Conservation (phyloP, 805 yeast species). For the Sugiyamaella chiloensis region DNA sequence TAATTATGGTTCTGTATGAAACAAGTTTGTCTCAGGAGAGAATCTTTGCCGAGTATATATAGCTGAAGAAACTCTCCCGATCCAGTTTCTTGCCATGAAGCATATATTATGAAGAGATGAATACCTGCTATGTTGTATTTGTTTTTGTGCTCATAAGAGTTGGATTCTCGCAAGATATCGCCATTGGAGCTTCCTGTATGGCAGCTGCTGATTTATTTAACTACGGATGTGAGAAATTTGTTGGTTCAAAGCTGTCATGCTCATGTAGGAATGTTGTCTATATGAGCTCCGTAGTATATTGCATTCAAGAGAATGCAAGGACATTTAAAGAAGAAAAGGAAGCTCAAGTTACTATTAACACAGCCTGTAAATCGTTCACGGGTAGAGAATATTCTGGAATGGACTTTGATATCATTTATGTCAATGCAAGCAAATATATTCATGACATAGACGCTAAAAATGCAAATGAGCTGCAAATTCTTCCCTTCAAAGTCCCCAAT, state of each 20-base stretch:
- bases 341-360: constrained; percentile 3
- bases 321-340: constrained; percentile 1
- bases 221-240: constrained; percentile 10
- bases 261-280: constrained; percentile 11
- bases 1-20: too few species aligned
- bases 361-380: constrained; percentile 9
- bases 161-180: too few species aligned
- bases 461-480: neutral
- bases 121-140: too few species aligned
- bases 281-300: constrained; percentile 10
- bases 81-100: too few species aligned
- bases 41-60: too few species aligned
- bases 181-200: constrained; percentile 15
- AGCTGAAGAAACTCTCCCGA: too few species aligned
- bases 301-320: constrained; percentile 10
- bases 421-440: constrained; percentile 14
- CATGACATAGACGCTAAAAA: neutral
- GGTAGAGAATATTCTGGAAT: neutral
- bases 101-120: too few species aligned
- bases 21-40: too few species aligned
- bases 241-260: constrained; percentile 9
- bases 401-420: constrained; percentile 12
- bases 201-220: constrained; percentile 10
- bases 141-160: too few species aligned
- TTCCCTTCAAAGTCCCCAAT: constrained; percentile 12